phyloP scores from a whole-genome alignment of 2,329 filamentous ascomycete species.

The Zarea fungicola region DNA sequence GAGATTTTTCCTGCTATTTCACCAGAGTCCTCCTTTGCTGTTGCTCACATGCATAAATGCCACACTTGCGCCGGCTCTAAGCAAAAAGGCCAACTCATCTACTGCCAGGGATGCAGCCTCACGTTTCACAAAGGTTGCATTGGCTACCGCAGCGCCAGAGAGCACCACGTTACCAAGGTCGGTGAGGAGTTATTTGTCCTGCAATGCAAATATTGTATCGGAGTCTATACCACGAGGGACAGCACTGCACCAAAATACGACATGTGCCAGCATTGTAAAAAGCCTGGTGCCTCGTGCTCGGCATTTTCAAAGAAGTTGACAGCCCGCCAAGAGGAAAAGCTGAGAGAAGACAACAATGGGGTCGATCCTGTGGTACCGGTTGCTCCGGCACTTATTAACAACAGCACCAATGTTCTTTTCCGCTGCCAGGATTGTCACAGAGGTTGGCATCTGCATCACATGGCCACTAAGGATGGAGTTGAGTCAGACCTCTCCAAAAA shows the following conservation, averaged over 20 bases:
- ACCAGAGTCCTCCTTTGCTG: conserved; percentile 60
- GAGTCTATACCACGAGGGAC: conserved; percentile 63
- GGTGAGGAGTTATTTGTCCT: conserved; percentile 72
- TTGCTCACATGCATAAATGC: conserved; percentile 65
- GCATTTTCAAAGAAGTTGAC: conserved; percentile 71
- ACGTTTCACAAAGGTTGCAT: conserved; percentile 82
- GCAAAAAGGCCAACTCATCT: conserved; percentile 62
- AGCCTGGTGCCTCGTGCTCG: conserved; percentile 61
- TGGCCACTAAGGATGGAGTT: conserved; percentile 47
- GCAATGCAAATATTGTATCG: conserved; percentile 84
- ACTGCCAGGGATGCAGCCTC: conserved; percentile 85
- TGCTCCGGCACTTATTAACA: conserved; percentile 62
- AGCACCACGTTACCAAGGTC: conserved; percentile 89
- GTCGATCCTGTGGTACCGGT: conserved; percentile 70
- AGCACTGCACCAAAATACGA: conserved; percentile 62
- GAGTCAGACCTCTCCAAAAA: conserved; percentile 19
- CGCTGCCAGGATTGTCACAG: conserved; percentile 73
- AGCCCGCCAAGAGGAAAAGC: conserved; percentile 74
- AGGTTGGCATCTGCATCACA: conserved; percentile 78
- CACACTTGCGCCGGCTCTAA: conserved; percentile 56
- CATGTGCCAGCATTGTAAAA: conserved; percentile 65
- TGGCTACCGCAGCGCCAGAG: conserved; percentile 64
- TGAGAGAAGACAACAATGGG: conserved; percentile 72
- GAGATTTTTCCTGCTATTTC: conserved; percentile 67
- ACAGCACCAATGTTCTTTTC: conserved; percentile 71